Evolutionary conservation across 2,329 filamentous ascomycete genomes (phyloP).

Genomic region (Alternaria tenuissima): DNA sequence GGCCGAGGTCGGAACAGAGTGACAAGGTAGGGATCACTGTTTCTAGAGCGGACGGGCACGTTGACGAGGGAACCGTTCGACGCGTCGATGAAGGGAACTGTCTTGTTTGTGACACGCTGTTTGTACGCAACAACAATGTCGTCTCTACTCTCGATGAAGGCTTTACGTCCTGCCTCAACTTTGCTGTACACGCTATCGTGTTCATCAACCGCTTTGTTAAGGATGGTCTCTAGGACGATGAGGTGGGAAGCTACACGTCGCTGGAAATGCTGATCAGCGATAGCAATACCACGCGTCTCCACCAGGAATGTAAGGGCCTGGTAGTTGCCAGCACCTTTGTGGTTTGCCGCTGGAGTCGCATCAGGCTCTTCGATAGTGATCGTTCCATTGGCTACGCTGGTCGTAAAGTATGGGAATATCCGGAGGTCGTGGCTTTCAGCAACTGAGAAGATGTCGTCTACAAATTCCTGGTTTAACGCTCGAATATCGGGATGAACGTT

Average conservation of each 20-base stretch:
- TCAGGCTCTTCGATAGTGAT: slow-evolving; percentile 38
- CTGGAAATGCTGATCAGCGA: slow-evolving; percentile 40
- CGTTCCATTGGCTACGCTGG: slow-evolving; percentile 21
- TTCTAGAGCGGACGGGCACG: slow-evolving; percentile 9
- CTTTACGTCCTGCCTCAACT: background rate
- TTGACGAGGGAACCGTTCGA: background rate
- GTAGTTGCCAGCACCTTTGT: slow-evolving; percentile 38
- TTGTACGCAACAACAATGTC: background rate
- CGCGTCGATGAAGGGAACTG: background rate
- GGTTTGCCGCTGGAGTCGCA: slow-evolving; percentile 35
- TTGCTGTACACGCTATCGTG: background rate
- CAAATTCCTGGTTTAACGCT: slow-evolving; percentile 39
- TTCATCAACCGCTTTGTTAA: background rate
- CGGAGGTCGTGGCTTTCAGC: slow-evolving; percentile 18
- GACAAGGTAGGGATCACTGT: slow-evolving; percentile 24
- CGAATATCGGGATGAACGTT: slow-evolving; percentile 40
- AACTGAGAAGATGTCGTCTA: slow-evolving; percentile 25
- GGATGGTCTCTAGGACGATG: slow-evolving; percentile 32
- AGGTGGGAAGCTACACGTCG: slow-evolving; percentile 34
- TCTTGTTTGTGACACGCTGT: background rate
- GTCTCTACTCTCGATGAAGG: background rate
- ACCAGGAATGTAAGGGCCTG: slow-evolving; percentile 38
- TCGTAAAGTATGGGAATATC: slow-evolving; percentile 39
- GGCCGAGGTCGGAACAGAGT: slow-evolving; percentile 29
- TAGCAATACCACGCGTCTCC: slow-evolving; percentile 37